Percentiles rank a stretch among this genome's conserved stretches.
These are phyloP conservation scores for Calonectria pseudoturangicola DNA, from an alignment of 2,329 filamentous ascomycete genomes.

Conservation along the genomic window DNA sequence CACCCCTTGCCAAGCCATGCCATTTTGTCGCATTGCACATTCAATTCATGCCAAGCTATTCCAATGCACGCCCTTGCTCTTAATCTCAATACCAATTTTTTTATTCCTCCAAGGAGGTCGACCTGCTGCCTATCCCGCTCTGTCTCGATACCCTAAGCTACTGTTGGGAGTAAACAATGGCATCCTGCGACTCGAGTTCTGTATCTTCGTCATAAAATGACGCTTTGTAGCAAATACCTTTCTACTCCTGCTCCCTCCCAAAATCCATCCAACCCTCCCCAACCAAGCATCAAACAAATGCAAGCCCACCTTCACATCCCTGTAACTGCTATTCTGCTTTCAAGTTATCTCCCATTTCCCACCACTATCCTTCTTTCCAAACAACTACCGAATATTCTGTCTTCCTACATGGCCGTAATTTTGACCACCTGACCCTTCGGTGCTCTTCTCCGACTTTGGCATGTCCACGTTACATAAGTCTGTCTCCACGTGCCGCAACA, in stretches of 20 bases:
- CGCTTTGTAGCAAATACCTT: slow-evolving; percentile 35
- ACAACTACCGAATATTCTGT: slow-evolving; percentile 37
- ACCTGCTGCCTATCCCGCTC: slow-evolving; percentile 20
- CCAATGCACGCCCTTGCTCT: neutral
- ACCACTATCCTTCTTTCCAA: slow-evolving; percentile 45
- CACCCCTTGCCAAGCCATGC: slow-evolving; percentile 18
- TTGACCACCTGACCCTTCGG: slow-evolving; percentile 5
- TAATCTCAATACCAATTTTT: slow-evolving; percentile 9
- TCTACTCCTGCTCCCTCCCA: slow-evolving; percentile 39
- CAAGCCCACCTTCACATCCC: slow-evolving; percentile 41
- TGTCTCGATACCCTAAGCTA: slow-evolving; percentile 35
- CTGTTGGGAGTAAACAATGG: slow-evolving; percentile 33
- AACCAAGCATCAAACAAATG: slow-evolving; percentile 44
- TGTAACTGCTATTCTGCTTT: slow-evolving; percentile 42
- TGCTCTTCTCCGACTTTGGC: slow-evolving; percentile 19
- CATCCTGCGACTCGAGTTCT: slow-evolving; percentile 23
- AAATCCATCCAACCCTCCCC: slow-evolving; percentile 52
- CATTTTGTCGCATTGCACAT: neutral
- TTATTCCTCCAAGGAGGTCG: slow-evolving; percentile 30
- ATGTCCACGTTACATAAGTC: slow-evolving; percentile 38
- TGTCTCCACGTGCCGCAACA: slow-evolving; percentile 52
- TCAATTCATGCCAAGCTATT: neutral
- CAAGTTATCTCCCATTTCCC: slow-evolving; percentile 27
- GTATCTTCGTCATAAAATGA: slow-evolving; percentile 31
- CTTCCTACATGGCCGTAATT: slow-evolving; percentile 5